Evolutionary conservation across 345 rosid species (phyloP).

Genomic region (Arabis hirsuta): DNA sequence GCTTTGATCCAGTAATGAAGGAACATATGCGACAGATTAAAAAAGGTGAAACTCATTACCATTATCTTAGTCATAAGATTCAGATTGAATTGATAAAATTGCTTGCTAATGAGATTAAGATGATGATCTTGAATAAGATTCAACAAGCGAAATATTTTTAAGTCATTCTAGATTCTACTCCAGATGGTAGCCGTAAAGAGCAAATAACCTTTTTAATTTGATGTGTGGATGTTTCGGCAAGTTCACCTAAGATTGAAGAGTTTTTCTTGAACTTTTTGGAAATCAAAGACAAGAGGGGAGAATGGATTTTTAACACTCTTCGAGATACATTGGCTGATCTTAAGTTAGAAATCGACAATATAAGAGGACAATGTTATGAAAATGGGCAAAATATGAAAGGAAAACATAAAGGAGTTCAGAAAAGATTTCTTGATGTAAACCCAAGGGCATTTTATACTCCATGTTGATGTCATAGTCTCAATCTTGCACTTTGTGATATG

Average conservation of each 20-base stretch:
- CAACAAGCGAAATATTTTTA: background rate
- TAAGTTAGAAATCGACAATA: background rate
- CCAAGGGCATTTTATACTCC: slow-evolving; percentile 4
- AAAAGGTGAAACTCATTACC: background rate
- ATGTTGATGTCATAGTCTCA: slow-evolving; percentile 13
- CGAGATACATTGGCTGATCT: background rate
- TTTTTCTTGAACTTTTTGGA: background rate
- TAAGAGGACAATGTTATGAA: slow-evolving; percentile 2
- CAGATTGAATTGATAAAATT: background rate
- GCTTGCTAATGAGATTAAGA: background rate
- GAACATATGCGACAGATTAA: background rate
- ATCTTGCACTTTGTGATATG: slow-evolving; percentile 11
- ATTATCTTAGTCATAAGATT: slow-evolving; percentile 7
- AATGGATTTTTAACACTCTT: background rate
- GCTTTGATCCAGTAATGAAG: slow-evolving; percentile 1
- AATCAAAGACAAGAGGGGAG: background rate
- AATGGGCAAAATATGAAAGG: background rate
- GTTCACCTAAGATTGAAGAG: background rate
- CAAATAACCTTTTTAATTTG: background rate
- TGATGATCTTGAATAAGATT: background rate
- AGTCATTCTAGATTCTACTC: background rate
- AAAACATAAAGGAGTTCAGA: slow-evolving; percentile 2
- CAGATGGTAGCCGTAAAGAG: background rate
- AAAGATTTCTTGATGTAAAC: background rate
- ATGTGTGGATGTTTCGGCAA: background rate